Evolutionary conservation across 352 stramenopile genomes (phyloP).

Genomic region (Phytophthora europaea): DNA sequence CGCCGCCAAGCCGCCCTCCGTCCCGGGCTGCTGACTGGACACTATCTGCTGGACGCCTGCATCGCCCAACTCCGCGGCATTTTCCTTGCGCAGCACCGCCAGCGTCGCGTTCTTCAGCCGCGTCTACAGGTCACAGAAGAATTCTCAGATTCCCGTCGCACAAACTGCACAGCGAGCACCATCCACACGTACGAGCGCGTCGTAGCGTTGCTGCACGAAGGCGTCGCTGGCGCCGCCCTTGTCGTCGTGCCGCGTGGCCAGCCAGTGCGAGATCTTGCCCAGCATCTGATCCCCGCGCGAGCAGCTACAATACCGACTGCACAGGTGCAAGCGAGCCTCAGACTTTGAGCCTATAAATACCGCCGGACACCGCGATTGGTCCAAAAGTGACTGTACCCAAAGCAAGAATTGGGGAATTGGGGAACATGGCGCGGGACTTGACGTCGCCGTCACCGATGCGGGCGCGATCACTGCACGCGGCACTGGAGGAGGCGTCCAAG

Average conservation of each 20-base stretch:
- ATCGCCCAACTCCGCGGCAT: constrained; percentile 30
- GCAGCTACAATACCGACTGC: constrained; percentile 4
- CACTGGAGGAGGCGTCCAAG: constrained; percentile 30
- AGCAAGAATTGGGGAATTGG: not conserved
- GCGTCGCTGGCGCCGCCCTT: constrained; percentile 47
- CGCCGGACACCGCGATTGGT: constrained; percentile 26
- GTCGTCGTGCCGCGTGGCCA: constrained; percentile 65
- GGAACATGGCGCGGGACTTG: constrained; percentile 21
- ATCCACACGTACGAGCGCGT: constrained; percentile 59
- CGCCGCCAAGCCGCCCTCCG: constrained; percentile 13
- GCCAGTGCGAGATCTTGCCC: constrained; percentile 72
- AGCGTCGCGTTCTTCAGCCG: constrained; percentile 79
- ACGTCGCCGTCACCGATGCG: constrained; percentile 30
- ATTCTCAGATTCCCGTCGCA: not conserved
- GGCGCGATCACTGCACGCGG: constrained; percentile 39
- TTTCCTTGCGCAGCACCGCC: constrained; percentile 56
- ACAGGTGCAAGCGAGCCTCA: constrained; percentile 6
- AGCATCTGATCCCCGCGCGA: constrained; percentile 49
- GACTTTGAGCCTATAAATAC: constrained; percentile 33
- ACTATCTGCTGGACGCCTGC: constrained; percentile 6
- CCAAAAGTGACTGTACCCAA: constrained; percentile 12
- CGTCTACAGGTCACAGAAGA: constrained; percentile 39
- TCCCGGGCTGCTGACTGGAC: not conserved
- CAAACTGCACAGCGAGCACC: not conserved
- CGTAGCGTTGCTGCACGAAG: constrained; percentile 63